A percentile compares a stretch with the other conserved stretches of the same genome.
These are phyloP conservation scores for Phytophthora sansomeana DNA, from an alignment of 352 stramenopile genomes.

Conservation along the genomic window DNA sequence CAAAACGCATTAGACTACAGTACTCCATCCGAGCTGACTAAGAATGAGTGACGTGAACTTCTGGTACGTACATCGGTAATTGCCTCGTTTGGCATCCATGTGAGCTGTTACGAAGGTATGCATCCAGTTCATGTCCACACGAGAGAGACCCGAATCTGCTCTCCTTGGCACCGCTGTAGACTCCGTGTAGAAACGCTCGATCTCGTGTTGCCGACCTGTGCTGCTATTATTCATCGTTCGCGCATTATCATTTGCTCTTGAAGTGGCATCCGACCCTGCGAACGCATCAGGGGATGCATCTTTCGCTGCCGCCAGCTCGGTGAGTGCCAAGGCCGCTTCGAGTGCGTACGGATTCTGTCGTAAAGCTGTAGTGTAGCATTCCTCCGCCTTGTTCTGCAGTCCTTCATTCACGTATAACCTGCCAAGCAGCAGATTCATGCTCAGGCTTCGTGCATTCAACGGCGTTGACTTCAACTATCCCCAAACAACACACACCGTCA, in stretches of 20 bases:
- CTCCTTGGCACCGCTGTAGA: constrained; percentile 14
- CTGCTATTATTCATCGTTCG: neutral
- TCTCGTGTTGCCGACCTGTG: constrained; percentile 43
- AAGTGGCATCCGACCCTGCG: constrained; percentile 20
- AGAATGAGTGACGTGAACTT: neutral
- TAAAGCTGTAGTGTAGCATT: constrained; percentile 61
- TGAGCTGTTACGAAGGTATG: constrained; percentile 64
- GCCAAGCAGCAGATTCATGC: constrained; percentile 73
- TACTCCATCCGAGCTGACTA: neutral
- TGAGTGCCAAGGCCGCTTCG: constrained; percentile 77
- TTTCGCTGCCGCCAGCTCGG: constrained; percentile 59
- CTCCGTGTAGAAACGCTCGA: constrained; percentile 60
- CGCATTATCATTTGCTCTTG: constrained; percentile 19
- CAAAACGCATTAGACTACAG: constrained; percentile 12
- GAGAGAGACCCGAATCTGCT: constrained; percentile 14
- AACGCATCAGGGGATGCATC: constrained; percentile 43
- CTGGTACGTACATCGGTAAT: constrained; percentile 43
- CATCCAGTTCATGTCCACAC: constrained; percentile 60
- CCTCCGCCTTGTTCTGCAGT: constrained; percentile 69
- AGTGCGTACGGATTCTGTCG: constrained; percentile 80
- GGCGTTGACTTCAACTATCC: constrained; percentile 64
- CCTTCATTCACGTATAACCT: constrained; percentile 72
- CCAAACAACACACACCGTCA: constrained; percentile 3
- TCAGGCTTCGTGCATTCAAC: constrained; percentile 44
- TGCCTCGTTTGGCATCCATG: constrained; percentile 52